Conservation (phyloP, 768 basidiomycete genomes). For the Lactifluus volemus region DNA sequence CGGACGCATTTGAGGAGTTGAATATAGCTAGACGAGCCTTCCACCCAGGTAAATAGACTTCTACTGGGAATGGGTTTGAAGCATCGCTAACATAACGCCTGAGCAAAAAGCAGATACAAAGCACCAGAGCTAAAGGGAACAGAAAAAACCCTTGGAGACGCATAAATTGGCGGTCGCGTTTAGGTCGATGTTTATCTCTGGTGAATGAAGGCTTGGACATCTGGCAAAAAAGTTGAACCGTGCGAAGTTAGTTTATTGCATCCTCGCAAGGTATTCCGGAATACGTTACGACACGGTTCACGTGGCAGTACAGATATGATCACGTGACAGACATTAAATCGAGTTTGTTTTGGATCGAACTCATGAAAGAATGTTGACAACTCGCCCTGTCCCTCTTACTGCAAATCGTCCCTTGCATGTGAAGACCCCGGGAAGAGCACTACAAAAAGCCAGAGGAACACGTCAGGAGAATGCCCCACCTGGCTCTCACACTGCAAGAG, state of each 20-base stretch:
- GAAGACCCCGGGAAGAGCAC: conserved; percentile 50
- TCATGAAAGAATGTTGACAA: conserved; percentile 12
- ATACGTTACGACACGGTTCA: too few species aligned
- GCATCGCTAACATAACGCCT: background rate
- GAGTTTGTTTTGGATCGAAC: too few species aligned
- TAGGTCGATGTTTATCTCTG: background rate
- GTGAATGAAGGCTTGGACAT: conserved; percentile 2
- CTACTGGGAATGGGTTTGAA: background rate
- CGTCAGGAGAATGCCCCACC: conserved; percentile 44
- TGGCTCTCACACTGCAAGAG: conserved; percentile 34
- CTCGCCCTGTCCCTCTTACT: conserved; percentile 24
- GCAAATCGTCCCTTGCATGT: conserved; percentile 23
- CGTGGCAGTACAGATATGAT: too few species aligned
- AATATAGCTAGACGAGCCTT: background rate
- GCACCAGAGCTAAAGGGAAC: background rate
- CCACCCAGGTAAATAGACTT: conserved; percentile 6
- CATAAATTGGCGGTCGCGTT: background rate
- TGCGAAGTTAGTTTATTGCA: background rate
- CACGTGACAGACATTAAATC: too few species aligned
- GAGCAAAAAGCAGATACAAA: background rate
- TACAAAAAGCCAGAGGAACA: conserved; percentile 30
- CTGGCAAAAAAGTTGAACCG: background rate
- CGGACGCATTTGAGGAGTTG: background rate
- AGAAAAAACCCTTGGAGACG: background rate
- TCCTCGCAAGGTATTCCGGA: too few species aligned